Base-by-base conservation (phyloP, 1,284 basidiomycete species). In the Termitomyces sp. region DNA sequence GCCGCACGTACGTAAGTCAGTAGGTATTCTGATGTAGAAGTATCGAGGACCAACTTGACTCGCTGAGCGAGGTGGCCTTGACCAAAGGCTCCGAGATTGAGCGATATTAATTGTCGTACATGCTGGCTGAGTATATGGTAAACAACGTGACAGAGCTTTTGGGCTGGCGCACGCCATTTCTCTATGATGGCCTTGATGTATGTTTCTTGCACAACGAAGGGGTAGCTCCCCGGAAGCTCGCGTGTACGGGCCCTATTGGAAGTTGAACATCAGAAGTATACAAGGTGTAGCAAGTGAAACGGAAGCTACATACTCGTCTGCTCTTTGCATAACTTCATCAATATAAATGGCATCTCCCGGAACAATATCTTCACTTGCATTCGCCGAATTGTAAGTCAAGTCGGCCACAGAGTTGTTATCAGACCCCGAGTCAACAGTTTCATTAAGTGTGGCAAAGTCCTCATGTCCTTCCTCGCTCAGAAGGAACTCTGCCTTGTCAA, bases 161-260 rank as follows among this genome's bases (percentile, higher is more conserved):
- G 63, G 0, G 81, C 73, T 0, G 86, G 82, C 0, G 21, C 51
- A 1, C 59, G 59, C 88, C 88, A 90, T 44, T 72, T 58, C 15
- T 67, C 51, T 9, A 77, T 75, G 19, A 81, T 67, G 1, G 66
- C 56, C 1, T 65, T 56, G 44, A 90, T 84, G 45, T 79, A 81
- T 0, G 64, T 57, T 5, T 74, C 63, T 28, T 81, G 80, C 0
- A 87, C 83, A 0, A 79, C 71, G 58, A 85, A 89, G 0, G 87
- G 87, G 56, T 78, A 81, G 57, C 80, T 78, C 13, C 78, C 82
- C 0, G 87, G 86, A 0, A 90, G 72, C 63, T 90, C 85, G 4
- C 86, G 81, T 0, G 85, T 85, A 0, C 81, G 76, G 0, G 84
- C 79, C 7, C 88, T 90, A 54, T 38, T 1, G 17, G 13, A 41